Base-by-base conservation (phyloP, 352 stramenopile genomes). In the Globisporangium cederbergense region DNA sequence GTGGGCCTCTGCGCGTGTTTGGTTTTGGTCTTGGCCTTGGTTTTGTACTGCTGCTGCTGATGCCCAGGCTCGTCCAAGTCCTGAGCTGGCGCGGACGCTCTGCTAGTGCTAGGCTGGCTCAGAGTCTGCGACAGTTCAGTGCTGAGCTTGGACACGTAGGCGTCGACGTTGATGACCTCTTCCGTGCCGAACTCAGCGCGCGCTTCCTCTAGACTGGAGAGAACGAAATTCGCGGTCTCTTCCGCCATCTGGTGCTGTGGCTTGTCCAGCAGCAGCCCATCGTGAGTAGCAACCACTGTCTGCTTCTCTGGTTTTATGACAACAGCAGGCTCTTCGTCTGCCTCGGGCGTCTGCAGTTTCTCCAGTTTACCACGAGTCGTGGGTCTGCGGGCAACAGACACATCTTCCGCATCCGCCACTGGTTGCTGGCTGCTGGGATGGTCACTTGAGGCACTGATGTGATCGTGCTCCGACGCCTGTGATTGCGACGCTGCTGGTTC, bases 161-260 rank as follows among this genome's bases (percentile, higher is more conserved):
- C 20, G 22, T 65, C 49, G 11, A 65, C 36, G 9, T 65, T 40
- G 20, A 65, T 43, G 18, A 65, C 49, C 20, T 65, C 59, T 40
- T 65, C 59, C 11, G 59, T 65, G n/a, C 49, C 59, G 14, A 51
- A 50, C 34, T 59, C 59, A 10, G 59, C 49, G 13, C 36, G 38
- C 36, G 59, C 49, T 58, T 59, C 47, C 47, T 53, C 47, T 0
- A 53, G 22, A 53, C 20, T 34, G 47, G 47, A 53, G 47, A 18
- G 20, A 32, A 3, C 9, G 20, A 53, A 20, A 22, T 32, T n/a
- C 4, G 34, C 4, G 5, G 47, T 28, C 47, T 34, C 47, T 28
- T 25, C 22, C 22, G 1, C 22, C 22, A 25, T 25, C 22, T 25
- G 22, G 22, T 25, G 22, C 22, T 25, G 22, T 25, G 22, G 22